Percentiles rank a stretch among this genome's conserved stretches.
These are phyloP conservation scores for Ceratobasidium sp. DNA, from an alignment of 1,284 basidiomycete species.

Conservation along the genomic window DNA sequence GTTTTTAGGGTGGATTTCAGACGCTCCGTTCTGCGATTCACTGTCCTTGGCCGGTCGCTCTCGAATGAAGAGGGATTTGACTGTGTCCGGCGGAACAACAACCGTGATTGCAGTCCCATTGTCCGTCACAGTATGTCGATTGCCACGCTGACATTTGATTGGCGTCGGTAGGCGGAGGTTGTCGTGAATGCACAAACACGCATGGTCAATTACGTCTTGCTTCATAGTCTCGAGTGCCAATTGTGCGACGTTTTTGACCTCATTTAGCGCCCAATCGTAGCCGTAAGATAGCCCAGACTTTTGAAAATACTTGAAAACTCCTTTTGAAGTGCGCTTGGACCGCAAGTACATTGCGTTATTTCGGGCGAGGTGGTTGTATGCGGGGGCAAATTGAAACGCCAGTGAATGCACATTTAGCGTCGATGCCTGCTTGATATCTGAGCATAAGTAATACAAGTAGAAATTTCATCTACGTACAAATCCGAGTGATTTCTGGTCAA, in stretches of 20 bases:
- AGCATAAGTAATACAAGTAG: neutral
- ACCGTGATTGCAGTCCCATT: constrained; percentile 28
- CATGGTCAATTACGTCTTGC: neutral
- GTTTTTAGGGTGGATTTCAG: too few species aligned
- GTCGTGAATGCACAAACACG: constrained; percentile 21
- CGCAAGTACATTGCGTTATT: constrained; percentile 5
- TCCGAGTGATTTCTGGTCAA: neutral
- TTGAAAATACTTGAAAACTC: neutral
- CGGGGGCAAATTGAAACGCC: constrained; percentile 6
- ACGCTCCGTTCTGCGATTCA: too few species aligned
- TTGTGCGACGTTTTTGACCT: neutral
- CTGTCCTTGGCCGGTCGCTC: neutral
- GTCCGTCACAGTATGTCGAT: constrained; percentile 19
- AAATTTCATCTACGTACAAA: neutral
- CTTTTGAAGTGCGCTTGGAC: constrained; percentile 1
- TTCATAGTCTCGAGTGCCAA: neutral
- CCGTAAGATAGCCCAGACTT: neutral
- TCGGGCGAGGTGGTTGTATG: neutral
- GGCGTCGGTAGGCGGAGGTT: constrained; percentile 19
- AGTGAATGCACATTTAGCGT: constrained; percentile 10
- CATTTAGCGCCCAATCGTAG: neutral
- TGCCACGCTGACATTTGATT: constrained; percentile 12
- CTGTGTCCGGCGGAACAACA: neutral
- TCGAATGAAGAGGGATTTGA: constrained; percentile 4
- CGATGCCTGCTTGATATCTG: neutral